phyloP scores from a whole-genome alignment of 2,329 filamentous ascomycete genomes.

The Sclerotinia trifoliorum region DNA sequence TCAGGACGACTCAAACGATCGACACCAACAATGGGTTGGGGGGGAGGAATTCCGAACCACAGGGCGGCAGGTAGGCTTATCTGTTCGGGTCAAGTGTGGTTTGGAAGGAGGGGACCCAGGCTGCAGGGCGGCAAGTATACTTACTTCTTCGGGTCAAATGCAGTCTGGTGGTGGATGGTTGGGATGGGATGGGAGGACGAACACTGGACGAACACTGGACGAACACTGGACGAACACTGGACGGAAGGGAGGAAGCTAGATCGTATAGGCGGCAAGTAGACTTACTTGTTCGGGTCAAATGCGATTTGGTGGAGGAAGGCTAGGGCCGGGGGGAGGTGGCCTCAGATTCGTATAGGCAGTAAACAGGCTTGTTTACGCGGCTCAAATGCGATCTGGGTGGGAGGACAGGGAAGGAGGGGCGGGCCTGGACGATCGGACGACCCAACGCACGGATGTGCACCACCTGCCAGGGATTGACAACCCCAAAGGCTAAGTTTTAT shows the following conservation, averaged over 20 bases:
- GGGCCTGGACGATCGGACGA: background rate
- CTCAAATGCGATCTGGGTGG: background rate
- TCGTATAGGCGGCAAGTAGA: background rate
- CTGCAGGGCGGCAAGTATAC: background rate
- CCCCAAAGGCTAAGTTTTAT: background rate
- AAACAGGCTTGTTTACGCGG: background rate
- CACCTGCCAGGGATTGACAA: background rate
- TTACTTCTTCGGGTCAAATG: background rate
- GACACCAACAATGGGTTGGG: no score
- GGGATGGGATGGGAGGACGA: background rate
- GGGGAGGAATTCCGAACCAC: no score
- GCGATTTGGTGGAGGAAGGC: background rate
- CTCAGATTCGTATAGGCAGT: background rate
- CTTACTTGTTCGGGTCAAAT: constrained; percentile 1
- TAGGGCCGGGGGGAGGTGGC: background rate
- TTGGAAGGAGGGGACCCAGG: background rate
- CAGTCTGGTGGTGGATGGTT: background rate
- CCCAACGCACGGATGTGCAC: background rate
- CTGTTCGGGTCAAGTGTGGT: background rate
- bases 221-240: no score
- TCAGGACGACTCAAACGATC: background rate
- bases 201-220: background rate
- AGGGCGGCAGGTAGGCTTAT: background rate
- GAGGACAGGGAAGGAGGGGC: no score
- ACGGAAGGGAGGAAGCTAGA: no score